Conservation (phyloP, 495 filamentous ascomycete genomes). For the Aspergillus avenaceus region DNA sequence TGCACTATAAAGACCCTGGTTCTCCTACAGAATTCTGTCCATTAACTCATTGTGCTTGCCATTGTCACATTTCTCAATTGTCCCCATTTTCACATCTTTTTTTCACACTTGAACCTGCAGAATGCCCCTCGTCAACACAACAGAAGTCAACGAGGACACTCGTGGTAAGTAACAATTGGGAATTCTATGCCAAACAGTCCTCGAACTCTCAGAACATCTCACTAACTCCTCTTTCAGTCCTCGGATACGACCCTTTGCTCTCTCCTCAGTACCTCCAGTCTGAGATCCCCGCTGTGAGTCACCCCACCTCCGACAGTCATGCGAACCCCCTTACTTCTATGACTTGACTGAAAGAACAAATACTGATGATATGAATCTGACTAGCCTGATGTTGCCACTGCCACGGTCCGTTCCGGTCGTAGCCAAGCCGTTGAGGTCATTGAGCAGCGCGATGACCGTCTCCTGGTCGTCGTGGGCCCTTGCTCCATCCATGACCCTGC, state of each 20-base stretch:
- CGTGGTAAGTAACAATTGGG: constrained; percentile 48
- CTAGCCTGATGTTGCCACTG: constrained; percentile 44
- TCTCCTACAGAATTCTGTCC: not conserved
- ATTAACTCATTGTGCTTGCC: not conserved
- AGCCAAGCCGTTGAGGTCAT: constrained; percentile 80
- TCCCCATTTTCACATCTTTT: not conserved
- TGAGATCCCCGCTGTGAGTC: constrained; percentile 77
- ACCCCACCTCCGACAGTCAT: constrained; percentile 15
- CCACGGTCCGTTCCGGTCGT: constrained; percentile 78
- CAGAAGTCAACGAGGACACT: constrained; percentile 50
- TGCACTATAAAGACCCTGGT: too few relatives aligned
- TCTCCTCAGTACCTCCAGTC: constrained; percentile 81
- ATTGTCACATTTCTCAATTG: too few relatives aligned
- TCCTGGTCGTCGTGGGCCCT: constrained; percentile 90
- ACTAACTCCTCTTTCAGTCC: constrained; percentile 51
- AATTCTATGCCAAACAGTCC: too few relatives aligned
- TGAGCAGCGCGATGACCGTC: constrained; percentile 73
- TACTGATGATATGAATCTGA: too few relatives aligned
- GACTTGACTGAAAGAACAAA: too few relatives aligned
- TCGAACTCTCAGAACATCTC: not conserved
- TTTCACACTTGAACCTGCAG: constrained; percentile 8
- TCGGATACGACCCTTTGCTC: constrained; percentile 93
- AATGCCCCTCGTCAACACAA: constrained; percentile 49
- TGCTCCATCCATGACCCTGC: constrained; percentile 96
- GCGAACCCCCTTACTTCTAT: not conserved